Evolutionary conservation across 1,139 yeast genomes (phyloP), one percentile per base, ranked within the genome.

Genomic region (Taphrina confusa): DNA sequence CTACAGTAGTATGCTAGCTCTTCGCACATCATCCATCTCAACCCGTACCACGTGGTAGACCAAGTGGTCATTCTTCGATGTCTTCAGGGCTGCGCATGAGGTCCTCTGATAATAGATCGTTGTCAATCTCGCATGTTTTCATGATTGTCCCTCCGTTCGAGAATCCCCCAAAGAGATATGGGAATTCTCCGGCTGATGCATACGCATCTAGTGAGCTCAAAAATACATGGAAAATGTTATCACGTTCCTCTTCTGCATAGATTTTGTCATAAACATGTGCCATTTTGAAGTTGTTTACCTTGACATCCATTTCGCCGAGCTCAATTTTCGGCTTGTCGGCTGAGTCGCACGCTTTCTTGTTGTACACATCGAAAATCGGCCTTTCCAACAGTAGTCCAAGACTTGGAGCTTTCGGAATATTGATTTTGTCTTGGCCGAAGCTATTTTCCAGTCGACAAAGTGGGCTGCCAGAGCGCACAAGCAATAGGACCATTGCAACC

Each of bases 321-420:
- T 81, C 81, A 30, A 40, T 31, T 22, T 44, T 36, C 25, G 34
- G 42, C n/a, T 57, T 57, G 22, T 42, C 64, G 11, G 47, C 49
- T 8, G 30, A 47, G 25, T 44, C 52, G 11, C 23, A 16, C n/a
- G 57, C 52, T 9, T 45, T 59, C 16, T 20, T 77, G 72, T 92
- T 92, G 72, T 87, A 89, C 5, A 88, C 85, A 60, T 87, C 95
- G 72, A 88, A 92, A 11, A 91, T 95, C 0, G 98, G 98, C 62
- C 86, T 83, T 70, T 94, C 98, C 62, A 92, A 79, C 57, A 94
- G 75, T 62, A 92, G 77, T 0, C 99, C 99, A 65, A 92, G 77
- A 36, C 97, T 95, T 4, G 99, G 99, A 0, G 97, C 98, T 74
- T 92, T 94, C 58, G 99, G 99, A 65, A 92, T 87, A 70, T 90